Conservation (phyloP, 2,329 filamentous ascomycete species). For the Tolypocladium amazonense region DNA sequence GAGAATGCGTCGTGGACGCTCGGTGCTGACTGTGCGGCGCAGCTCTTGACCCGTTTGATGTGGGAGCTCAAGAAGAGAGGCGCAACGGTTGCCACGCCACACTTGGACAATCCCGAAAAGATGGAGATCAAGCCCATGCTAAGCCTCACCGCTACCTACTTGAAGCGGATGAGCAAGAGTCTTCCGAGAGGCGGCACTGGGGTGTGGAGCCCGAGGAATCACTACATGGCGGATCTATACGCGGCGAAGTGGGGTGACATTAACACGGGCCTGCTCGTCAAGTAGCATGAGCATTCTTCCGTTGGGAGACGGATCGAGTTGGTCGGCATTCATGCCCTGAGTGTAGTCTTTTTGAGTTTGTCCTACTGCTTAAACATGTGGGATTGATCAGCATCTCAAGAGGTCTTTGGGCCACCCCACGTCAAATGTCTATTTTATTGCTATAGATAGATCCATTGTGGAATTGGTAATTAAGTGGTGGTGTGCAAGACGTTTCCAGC, state of each 20-base stretch:
- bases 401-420: background rate
- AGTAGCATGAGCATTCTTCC: background rate
- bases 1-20: conserved; percentile 52
- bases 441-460: background rate
- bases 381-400: too few relatives aligned
- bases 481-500: background rate
- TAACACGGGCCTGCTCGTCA: conserved; percentile 8
- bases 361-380: background rate
- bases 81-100: conserved; percentile 31
- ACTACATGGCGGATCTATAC: conserved; percentile 18
- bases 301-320: background rate
- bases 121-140: conserved; percentile 29
- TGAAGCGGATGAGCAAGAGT: conserved; percentile 26
- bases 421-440: background rate
- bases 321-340: background rate
- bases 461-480: background rate
- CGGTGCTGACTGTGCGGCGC: conserved; percentile 42
- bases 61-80: conserved; percentile 35
- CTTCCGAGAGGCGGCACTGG: conserved; percentile 36
- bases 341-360: background rate
- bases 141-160: conserved; percentile 38
- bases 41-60: conserved; percentile 38
- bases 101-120: conserved; percentile 19
- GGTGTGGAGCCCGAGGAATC: conserved; percentile 18
- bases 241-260: conserved; percentile 19